Base-by-base conservation (phyloP, 768 basidiomycete genomes). In the Hygrocybe punicea region DNA sequence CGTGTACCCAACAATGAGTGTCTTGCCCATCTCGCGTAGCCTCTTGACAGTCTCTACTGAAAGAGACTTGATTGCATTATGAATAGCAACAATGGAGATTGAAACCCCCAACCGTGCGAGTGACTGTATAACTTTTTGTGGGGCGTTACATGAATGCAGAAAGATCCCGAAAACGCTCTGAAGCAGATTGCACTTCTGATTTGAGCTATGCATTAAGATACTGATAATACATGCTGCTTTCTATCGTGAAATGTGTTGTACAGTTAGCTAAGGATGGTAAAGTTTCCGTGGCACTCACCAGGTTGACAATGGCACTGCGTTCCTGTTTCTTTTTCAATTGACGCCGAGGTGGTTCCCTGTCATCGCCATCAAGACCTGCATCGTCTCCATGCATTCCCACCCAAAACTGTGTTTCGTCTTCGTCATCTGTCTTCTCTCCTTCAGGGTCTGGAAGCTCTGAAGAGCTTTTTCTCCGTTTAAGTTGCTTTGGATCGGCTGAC, bases 21-120 rank as follows among this genome's bases (percentile, higher is more conserved):
- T n/a, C n/a, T n/a, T n/a, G n/a, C n/a, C n/a, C n/a, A n/a, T n/a
- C n/a, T n/a, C n/a, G n/a, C n/a, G n/a, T n/a, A n/a, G n/a, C n/a
- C n/a, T n/a, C n/a, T n/a, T n/a, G n/a, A n/a, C n/a, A n/a, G n/a
- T n/a, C n/a, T n/a, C n/a, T n/a, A n/a, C n/a, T n/a, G n/a, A n/a
- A n/a, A n/a, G n/a, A n/a, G n/a, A n/a, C n/a, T n/a, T n/a, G n/a
- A n/a, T n/a, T n/a, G n/a, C n/a, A n/a, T n/a, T n/a, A n/a, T n/a
- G n/a, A n/a, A n/a, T n/a, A n/a, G n/a, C n/a, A n/a, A n/a, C n/a
- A n/a, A n/a, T n/a, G n/a, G n/a, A n/a, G n/a, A 72, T 60, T 1
- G 67, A 71, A 1, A 74, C 36, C 4, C 72, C 65, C 33, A 69
- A 53, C 24, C 64, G 71, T n/a, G 71, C 64, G 4, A 75, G 60